Evolutionary conservation across 1,284 basidiomycete genomes (phyloP), one percentile per base, ranked within the genome.

Genomic region (Austroboletus rostrupii): DNA sequence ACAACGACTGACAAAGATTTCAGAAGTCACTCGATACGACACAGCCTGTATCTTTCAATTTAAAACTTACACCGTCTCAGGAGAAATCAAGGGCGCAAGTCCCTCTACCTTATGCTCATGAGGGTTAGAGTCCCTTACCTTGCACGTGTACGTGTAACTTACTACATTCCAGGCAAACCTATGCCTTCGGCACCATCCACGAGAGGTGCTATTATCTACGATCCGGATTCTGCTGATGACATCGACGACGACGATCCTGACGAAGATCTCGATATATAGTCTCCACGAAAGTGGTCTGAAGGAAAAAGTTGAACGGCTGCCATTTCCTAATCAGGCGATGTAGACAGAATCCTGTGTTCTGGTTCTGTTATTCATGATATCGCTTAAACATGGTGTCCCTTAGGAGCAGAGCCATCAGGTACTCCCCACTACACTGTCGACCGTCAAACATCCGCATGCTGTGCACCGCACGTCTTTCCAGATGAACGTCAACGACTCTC

Each of bases 221-320:
- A 91, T 58, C 90, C 91, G 16, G 90, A 92, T 62, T 90, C 89
- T 17, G 90, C 87, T 31, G 90, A 93, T 61, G 91, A 93, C 58
- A 78, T 92, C 43, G 90, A 93, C 59, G 90, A 92, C 49, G 91
- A 93, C 48, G 90, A 93, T 71, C 90, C 90, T 19, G 90, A 93
- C 59, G 90, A 92, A 61, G 90, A 93, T 66, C 69, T 93, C 51
- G 88, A 93, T 63, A 84, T 92, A 50, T 92, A 72, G 68, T 29
- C 21, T 45, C 50, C 55, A 50, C 9, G 61, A 61, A 13, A 48
- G 5, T n/a, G 46, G 28, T 7, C 62, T 63, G 63, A 39, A 57
- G 12, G 23, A 36, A 23, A 19, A 14, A 38, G 33, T 20, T 47
- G 2, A 31, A 33, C 17, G 10, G 32, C 28, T 11, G 28, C 1